phyloP scores from a whole-genome alignment of 2,329 filamentous ascomycete genomes.

The Byssothecium circinans region DNA sequence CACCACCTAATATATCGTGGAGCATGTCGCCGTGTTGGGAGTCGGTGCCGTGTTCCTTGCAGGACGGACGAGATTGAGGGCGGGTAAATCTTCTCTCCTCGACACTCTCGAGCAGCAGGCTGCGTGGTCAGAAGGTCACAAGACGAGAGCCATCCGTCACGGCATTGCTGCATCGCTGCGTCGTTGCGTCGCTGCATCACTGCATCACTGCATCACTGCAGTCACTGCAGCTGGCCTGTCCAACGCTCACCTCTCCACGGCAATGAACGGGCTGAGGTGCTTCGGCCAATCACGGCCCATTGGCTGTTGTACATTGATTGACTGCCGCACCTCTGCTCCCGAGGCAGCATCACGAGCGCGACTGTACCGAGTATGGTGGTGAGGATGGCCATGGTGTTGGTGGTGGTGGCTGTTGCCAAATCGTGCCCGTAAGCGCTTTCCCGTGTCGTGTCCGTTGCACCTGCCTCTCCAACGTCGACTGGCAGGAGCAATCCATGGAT shows the following conservation, averaged over 20 bases:
- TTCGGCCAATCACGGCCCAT: conserved; percentile 29
- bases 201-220: background rate
- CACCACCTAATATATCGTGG: conserved; percentile 17
- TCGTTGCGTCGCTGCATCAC: no score
- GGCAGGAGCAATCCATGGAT: no score
- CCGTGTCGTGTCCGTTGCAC: conserved; percentile 14
- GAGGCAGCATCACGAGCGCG: conserved; percentile 26
- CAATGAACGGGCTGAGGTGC: conserved; percentile 20
- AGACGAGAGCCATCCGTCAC: no score
- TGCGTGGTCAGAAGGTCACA: conserved; percentile 37
- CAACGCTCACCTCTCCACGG: conserved; percentile 17
- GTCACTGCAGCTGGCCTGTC: conserved; percentile 11
- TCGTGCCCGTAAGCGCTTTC: conserved; percentile 19
- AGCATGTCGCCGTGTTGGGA: conserved; percentile 14
- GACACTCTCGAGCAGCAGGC: conserved; percentile 3
- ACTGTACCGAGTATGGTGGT: conserved; percentile 5
- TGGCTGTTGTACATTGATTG: conserved; percentile 37
- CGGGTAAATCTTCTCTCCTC: conserved; percentile 35
- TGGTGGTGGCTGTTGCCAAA: background rate
- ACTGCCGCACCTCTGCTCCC: conserved; percentile 37
- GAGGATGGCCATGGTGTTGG: background rate
- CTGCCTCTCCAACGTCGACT: background rate
- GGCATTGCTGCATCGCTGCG: no score
- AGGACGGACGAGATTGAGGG: conserved; percentile 17
- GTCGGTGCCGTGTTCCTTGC: conserved; percentile 38